A percentile compares a stretch with the other conserved stretches of the same genome.
Conservation (phyloP, 768 basidiomycete species). For the Suillus luteus region DNA sequence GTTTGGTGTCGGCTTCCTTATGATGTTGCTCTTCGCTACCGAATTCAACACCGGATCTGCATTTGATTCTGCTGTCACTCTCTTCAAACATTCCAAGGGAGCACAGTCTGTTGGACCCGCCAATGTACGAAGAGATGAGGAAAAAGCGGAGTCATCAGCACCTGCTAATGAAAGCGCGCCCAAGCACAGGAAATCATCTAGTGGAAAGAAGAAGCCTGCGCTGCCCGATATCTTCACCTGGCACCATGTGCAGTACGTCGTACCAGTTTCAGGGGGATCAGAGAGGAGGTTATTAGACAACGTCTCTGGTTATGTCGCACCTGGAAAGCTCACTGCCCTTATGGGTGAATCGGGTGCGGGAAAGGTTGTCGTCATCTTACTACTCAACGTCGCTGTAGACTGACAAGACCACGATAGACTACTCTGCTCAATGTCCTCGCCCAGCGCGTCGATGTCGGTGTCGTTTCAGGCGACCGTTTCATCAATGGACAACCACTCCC, state of each 20-base stretch:
- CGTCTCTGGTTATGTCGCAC: conserved; percentile 78
- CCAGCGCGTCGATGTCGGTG: conserved; percentile 38
- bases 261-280: conserved; percentile 35
- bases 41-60: conserved; percentile 48
- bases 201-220: conserved; percentile 25
- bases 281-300: conserved; percentile 63
- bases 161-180: neutral
- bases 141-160: conserved; percentile 26
- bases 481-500: conserved; percentile 48
- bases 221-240: conserved; percentile 76
- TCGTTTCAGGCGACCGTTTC: conserved; percentile 44
- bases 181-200: conserved; percentile 1
- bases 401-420: conserved; percentile 34
- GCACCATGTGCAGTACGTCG: conserved; percentile 68
- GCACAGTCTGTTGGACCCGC: conserved; percentile 29
- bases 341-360: conserved; percentile 68
- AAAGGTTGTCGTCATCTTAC: conserved; percentile 35
- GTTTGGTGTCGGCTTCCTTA: conserved; percentile 61
- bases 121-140: conserved; percentile 30
- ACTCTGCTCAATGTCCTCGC: conserved; percentile 53
- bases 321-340: conserved; percentile 76
- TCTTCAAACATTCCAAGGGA: conserved; percentile 61
- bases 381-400: conserved; percentile 11
- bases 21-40: conserved; percentile 57
- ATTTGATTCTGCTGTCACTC: conserved; percentile 45